phyloP scores from a whole-genome alignment of 345 rosid genomes.

The Adansonia digitata region DNA sequence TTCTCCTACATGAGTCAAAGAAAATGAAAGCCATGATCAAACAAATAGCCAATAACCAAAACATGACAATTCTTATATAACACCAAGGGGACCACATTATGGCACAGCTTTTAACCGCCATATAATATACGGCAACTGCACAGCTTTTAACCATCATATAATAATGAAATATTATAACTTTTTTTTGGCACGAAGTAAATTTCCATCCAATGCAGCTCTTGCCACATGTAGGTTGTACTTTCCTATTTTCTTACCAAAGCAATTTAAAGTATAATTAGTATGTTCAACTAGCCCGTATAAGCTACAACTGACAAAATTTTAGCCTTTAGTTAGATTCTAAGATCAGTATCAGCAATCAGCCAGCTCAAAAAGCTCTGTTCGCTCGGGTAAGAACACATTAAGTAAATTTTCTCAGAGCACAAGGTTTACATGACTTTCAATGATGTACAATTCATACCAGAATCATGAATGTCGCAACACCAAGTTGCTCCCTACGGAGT shows the following conservation, averaged over 20 bases:
- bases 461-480: constrained; percentile 95
- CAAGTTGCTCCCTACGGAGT: constrained; percentile 82
- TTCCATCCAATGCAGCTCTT: background rate
- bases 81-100: background rate
- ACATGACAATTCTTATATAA: background rate
- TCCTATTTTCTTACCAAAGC: background rate
- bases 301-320: background rate
- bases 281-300: background rate
- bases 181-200: background rate
- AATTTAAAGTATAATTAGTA: background rate
- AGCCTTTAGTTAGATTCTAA: background rate
- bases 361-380: background rate
- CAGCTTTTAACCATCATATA: background rate
- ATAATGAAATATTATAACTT: background rate
- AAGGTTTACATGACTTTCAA: background rate
- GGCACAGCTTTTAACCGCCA: background rate
- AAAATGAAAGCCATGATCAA: constrained; percentile 3
- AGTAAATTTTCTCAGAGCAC: background rate
- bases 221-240: background rate
- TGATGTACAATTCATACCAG: constrained; percentile 45
- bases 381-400: background rate
- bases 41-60: background rate
- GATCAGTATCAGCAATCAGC: background rate
- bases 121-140: background rate
- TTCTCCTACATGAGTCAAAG: constrained; percentile 60